These are phyloP conservation scores for Puccinellia tenuiflora DNA, from an alignment of 176 grass and related monocot genomes.

Conservation along the genomic window DNA sequence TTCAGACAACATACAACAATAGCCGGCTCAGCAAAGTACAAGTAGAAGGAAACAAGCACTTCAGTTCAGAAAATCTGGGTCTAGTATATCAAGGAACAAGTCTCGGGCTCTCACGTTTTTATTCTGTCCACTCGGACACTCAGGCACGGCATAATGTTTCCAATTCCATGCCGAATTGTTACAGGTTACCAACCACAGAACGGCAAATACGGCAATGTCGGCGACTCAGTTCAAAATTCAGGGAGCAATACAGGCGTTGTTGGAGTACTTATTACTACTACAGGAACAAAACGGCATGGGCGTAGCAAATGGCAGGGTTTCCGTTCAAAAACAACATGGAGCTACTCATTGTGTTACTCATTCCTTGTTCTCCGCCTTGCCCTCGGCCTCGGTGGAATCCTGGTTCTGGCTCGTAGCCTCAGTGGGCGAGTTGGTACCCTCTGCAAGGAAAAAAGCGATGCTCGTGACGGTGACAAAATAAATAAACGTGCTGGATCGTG, in stretches of 20 bases:
- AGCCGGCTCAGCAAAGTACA: not conserved
- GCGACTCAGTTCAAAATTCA: conserved; percentile 1
- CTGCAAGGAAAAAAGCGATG: no score
- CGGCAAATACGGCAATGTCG: not conserved
- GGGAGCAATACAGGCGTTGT: not conserved
- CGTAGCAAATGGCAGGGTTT: not conserved
- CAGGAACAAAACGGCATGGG: not conserved
- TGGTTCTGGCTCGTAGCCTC: conserved; percentile 38
- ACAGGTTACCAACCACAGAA: not conserved
- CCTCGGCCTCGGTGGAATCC: not conserved
- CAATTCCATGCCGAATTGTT: not conserved
- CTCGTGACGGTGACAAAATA: no score
- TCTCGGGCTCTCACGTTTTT: not conserved
- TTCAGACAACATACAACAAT: not conserved
- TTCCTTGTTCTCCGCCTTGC: conserved; percentile 29
- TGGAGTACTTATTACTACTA: not conserved
- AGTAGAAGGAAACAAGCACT: not conserved
- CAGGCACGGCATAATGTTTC: not conserved
- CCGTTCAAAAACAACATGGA: not conserved
- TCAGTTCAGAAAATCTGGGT: not conserved
- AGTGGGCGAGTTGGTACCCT: conserved; percentile 28
- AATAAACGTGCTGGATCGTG: not conserved
- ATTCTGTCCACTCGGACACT: not conserved
- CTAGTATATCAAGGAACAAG: not conserved
- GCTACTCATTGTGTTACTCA: not conserved